Conservation (phyloP, 2,329 filamentous ascomycete genomes). For the Diaporthe caulivora region DNA sequence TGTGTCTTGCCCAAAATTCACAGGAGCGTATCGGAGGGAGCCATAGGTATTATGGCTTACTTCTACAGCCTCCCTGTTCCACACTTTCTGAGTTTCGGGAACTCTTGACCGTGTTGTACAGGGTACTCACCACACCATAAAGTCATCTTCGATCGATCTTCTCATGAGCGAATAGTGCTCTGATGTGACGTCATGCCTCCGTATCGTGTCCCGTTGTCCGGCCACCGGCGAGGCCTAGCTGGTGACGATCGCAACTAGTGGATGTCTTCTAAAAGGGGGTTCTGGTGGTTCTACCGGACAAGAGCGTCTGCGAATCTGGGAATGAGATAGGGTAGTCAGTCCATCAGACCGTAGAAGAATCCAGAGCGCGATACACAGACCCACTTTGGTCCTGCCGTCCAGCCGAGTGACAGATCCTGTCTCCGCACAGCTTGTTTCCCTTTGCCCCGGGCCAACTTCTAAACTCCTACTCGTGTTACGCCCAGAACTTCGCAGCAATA, state of each 20-base stretch:
- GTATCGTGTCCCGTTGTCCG: neutral
- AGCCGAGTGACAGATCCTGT: neutral
- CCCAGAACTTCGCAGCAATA: neutral
- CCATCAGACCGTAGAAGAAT: too few relatives aligned
- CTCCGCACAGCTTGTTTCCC: neutral
- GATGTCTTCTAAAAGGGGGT: neutral
- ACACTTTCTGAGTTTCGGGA: neutral
- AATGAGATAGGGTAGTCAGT: neutral
- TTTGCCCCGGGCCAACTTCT: too few relatives aligned
- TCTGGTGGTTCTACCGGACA: neutral
- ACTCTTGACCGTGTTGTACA: too few relatives aligned
- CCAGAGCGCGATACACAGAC: neutral
- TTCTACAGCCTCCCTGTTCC: neutral
- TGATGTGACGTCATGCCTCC: slow-evolving; percentile 10
- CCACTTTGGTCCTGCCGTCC: neutral
- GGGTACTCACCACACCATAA: neutral
- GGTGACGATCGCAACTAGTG: slow-evolving; percentile 1
- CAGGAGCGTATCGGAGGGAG: too few relatives aligned
- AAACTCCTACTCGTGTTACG: accelerated
- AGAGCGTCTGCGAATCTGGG: neutral
- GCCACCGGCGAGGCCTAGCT: slow-evolving; percentile 2
- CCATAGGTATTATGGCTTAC: neutral
- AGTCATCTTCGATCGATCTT: neutral
- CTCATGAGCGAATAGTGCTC: neutral
- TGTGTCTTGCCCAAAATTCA: neutral